Evolutionary conservation across 1,139 yeast genomes (phyloP), one percentile per base, ranked within the genome.

Genomic region (Taphrina populina): DNA sequence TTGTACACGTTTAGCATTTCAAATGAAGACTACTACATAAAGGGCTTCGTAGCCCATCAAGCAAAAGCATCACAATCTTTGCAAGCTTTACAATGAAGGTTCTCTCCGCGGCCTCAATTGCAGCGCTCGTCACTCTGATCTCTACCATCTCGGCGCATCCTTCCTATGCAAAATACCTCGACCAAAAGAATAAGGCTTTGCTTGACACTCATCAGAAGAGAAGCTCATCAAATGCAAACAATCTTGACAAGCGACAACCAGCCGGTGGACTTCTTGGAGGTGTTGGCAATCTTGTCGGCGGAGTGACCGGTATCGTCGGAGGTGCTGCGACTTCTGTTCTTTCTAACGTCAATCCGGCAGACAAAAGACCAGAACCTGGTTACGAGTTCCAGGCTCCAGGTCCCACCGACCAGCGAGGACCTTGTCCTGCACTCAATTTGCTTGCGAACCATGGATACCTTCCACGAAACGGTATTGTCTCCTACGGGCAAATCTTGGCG

Each of bases 351-450:
- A 8, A 8, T 27, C 30, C 30, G 30, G 30, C 8, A 8, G 30
- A 27, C 11, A 8, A 27, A 8, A 8, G 30, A 27, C 30, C 30
- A 27, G 10, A 27, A 11, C 10, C 30, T 11, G 30, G 30, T 8
- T 27, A 27, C 11, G 30, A 27, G 11, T 27, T 27, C 30, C 30
- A 27, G 11, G 30, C 10, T 27, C 30, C 30, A 27, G 30, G 30
- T 8, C 10, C 11, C 30, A 11, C 30, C 10, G 30, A 27, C 11
- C 30, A 27, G 11, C 30, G 30, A 8, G 30, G 30, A 8, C 30
- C 30, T 27, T 27, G 30, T 27, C 30, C 30, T 8, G 30, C 30
- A 33, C 36, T 33, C 36, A 33, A 33, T 33, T 7, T 33, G 15
- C 15, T 33, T 8, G 36, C 36, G 6, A 33, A 33, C 36, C 15